phyloP scores from a whole-genome alignment of 129 eudicot species.

The Flaveria trinervia region DNA sequence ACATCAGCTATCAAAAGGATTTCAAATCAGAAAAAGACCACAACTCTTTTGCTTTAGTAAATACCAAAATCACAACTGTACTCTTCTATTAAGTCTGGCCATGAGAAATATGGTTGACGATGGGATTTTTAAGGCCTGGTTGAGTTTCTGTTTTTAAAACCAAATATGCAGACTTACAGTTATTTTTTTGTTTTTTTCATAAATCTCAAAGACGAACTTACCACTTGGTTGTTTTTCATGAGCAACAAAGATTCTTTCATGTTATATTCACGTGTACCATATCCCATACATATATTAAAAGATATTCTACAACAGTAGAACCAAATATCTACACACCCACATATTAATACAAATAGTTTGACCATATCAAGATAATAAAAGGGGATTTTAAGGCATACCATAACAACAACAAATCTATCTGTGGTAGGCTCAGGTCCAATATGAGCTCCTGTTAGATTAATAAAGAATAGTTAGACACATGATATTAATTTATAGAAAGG shows the following conservation, averaged over 20 bases:
- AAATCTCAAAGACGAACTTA: not conserved
- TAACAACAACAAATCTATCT: conserved; percentile 94
- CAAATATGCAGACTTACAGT: not conserved
- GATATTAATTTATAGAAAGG: not conserved
- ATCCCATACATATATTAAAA: not conserved
- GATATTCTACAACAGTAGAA: not conserved
- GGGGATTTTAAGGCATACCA: conserved; percentile 51
- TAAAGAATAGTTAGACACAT: not conserved
- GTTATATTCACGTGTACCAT: not conserved
- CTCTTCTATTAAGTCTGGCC: not conserved
- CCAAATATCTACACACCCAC: conserved; percentile 16
- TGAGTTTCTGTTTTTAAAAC: not conserved
- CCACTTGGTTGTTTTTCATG: not conserved
- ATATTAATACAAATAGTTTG: not conserved
- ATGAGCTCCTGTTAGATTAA: conserved; percentile 73
- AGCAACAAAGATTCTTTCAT: conserved; percentile 9
- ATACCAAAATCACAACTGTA: not conserved
- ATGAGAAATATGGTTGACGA: not conserved
- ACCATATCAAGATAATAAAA: conserved; percentile 19
- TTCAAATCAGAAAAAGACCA: not conserved
- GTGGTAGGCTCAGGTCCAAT: conserved; percentile 99
- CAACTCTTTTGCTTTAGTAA: not conserved
- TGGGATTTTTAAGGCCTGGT: not conserved
- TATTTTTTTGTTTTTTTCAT: not conserved
- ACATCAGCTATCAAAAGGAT: not conserved